Evolutionary conservation across 2,329 filamentous ascomycete genomes (phyloP).

Genomic region (Monilinia fructicola): DNA sequence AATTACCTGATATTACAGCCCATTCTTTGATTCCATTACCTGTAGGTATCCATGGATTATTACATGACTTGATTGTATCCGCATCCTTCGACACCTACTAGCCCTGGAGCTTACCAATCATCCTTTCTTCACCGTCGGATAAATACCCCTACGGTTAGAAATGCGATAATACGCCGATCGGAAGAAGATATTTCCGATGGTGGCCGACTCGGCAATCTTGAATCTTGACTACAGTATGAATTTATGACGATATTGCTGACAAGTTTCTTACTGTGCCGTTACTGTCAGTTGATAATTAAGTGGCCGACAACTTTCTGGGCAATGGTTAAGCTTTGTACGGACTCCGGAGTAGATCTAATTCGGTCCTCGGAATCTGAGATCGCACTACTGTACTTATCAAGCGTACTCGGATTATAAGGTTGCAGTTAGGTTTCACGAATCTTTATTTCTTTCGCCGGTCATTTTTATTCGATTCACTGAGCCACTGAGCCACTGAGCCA

Average conservation of each 20-base stretch:
- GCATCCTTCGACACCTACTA: too few relatives aligned
- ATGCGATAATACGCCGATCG: background rate
- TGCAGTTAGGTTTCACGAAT: background rate
- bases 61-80: too few relatives aligned
- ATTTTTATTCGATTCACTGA: background rate
- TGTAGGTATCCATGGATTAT: too few relatives aligned
- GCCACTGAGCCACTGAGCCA: too few relatives aligned
- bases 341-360: too few relatives aligned
- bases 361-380: background rate
- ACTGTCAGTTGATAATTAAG: too few relatives aligned
- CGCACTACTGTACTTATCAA: too few relatives aligned
- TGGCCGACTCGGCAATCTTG: too few relatives aligned
- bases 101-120: too few relatives aligned
- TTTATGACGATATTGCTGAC: background rate
- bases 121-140: background rate
- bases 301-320: background rate
- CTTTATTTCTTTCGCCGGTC: background rate
- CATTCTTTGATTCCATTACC: too few relatives aligned
- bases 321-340: background rate
- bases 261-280: background rate
- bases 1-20: too few relatives aligned
- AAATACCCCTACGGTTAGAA: background rate
- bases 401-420: background rate
- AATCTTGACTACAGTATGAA: too few relatives aligned
- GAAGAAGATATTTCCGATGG: slow-evolving; percentile 5